Percentiles rank a stretch among this genome's conserved stretches.
These are phyloP conservation scores for Eucalyptus tenuipes DNA, from an alignment of 345 rosid species.

Conservation along the genomic window DNA sequence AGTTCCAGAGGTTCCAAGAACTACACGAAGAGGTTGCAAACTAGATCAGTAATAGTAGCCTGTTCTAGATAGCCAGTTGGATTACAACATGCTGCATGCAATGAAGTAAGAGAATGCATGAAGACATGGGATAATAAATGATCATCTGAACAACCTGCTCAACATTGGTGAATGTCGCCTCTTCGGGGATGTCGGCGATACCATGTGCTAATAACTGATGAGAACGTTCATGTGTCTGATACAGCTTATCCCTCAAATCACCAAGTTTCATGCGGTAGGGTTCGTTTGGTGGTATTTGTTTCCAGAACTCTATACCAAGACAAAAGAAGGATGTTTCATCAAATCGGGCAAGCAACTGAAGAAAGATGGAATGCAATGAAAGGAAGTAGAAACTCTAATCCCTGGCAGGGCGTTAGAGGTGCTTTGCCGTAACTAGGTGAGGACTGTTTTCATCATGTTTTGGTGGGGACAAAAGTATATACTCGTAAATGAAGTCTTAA, in stretches of 20 bases:
- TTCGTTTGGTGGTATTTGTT: conserved; percentile 37
- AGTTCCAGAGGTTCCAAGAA: conserved; percentile 96
- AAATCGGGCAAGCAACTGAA: neutral
- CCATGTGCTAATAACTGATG: conserved; percentile 36
- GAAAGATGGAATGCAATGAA: neutral
- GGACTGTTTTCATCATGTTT: neutral
- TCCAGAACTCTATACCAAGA: conserved; percentile 62
- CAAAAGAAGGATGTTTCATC: neutral
- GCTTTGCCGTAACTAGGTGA: neutral
- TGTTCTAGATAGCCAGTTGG: neutral
- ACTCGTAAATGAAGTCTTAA: neutral
- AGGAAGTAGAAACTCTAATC: neutral
- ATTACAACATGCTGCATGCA: neutral
- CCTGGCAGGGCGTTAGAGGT: neutral
- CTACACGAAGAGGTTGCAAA: conserved; percentile 16
- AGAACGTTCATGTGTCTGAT: conserved; percentile 45
- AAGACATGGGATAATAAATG: neutral
- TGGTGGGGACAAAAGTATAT: neutral
- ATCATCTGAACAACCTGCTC: conserved; percentile 24
- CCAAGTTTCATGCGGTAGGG: conserved; percentile 61
- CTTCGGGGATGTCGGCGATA: conserved; percentile 45
- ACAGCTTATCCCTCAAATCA: conserved; percentile 47
- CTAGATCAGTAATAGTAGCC: neutral
- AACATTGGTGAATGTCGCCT: conserved; percentile 26
- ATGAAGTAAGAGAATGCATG: neutral